Conservation (phyloP, 177 flowering plant species). For the Vitis hybrid region DNA sequence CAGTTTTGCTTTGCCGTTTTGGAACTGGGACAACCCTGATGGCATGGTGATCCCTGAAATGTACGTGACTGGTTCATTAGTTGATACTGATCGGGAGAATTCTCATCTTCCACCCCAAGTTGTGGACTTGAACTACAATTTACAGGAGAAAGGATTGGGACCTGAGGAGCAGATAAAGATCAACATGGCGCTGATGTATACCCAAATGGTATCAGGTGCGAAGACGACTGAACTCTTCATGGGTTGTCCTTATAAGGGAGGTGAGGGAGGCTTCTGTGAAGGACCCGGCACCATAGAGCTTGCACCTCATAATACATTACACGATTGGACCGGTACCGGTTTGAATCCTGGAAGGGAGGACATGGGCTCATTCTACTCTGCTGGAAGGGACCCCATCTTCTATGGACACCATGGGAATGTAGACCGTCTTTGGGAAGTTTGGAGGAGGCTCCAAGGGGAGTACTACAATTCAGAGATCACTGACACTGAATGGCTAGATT, state of each 20-base stretch:
- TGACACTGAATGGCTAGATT: slow-evolving; percentile 28
- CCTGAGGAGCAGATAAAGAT: background rate
- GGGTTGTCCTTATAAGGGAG: slow-evolving; percentile 20
- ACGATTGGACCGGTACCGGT: slow-evolving; percentile 21
- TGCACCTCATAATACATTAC: slow-evolving; percentile 25
- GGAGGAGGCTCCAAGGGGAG: slow-evolving; percentile 10
- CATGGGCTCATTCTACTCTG: slow-evolving; percentile 27
- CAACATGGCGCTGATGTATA: slow-evolving; percentile 25
- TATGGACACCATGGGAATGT: slow-evolving; percentile 32
- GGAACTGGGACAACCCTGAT: slow-evolving; percentile 24
- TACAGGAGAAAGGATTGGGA: background rate
- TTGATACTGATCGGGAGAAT: slow-evolving; percentile 7
- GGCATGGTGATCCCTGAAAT: slow-evolving; percentile 26
- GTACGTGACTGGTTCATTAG: slow-evolving; percentile 12
- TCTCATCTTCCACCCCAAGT: slow-evolving; percentile 19
- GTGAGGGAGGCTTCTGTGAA: slow-evolving; percentile 14
- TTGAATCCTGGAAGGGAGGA: slow-evolving; percentile 19
- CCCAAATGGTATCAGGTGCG: slow-evolving; percentile 22
- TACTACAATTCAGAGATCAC: background rate
- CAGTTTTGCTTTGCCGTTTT: slow-evolving; percentile 20
- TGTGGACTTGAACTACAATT: slow-evolving; percentile 17
- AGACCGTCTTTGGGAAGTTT: slow-evolving; percentile 30
- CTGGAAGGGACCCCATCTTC: slow-evolving; percentile 31
- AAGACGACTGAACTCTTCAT: slow-evolving; percentile 27
- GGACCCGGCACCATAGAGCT: slow-evolving; percentile 28